Evolutionary conservation across 2,329 filamentous ascomycete species (phyloP), one percentile per base, ranked within the genome.

Genomic region (Ophiostoma piceae): DNA sequence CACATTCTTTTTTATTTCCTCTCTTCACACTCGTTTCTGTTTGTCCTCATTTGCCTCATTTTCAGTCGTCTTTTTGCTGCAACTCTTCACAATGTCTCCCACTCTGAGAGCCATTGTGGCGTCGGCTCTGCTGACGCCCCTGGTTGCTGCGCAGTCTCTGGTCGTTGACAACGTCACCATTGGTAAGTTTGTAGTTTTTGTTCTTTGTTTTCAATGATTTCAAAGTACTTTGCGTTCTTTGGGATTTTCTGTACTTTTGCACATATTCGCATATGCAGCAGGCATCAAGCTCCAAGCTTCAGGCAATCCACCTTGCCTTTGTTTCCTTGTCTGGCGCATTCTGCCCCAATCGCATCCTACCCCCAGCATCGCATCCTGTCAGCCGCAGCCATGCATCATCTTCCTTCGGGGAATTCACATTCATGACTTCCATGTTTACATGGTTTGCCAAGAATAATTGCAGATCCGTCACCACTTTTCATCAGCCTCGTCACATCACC

Each of bases 91-190:
- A 57, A 66, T 62, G 57, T 32, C 57, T 35, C 26, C 14, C 22
- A 11, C 22, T 64, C 37, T 73, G 35, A 43, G 66, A 22, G 64
- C 57, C 32, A 68, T 69, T 14, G 41, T 66, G 66, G 72, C 69
- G 3, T 69, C 70, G 1, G 71, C 71, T 0, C 39, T 71, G 64
- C 57, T 73, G 26, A 68, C 69, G 29, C 72, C 72, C 35, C 65
- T 73, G 35, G 68, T 57, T 5, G 68, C 64, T 35, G 72, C 69
- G 9, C 72, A 73, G 68, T 65, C 68, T 2, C 41, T 73, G 62
- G 70, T 71, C 7, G 71, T 72, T 22, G 62, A 71, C 67, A 68
- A 71, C 69, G 41, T 54, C 14, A 51, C 68, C 67, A 67, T 73
- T 37, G 39, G 72, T 73, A 65, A 41, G 35, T 64, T 41, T 54